Evolutionary conservation across 2,329 filamentous ascomycete species (phyloP).

Genomic region (Pyrenochaeta sp.): DNA sequence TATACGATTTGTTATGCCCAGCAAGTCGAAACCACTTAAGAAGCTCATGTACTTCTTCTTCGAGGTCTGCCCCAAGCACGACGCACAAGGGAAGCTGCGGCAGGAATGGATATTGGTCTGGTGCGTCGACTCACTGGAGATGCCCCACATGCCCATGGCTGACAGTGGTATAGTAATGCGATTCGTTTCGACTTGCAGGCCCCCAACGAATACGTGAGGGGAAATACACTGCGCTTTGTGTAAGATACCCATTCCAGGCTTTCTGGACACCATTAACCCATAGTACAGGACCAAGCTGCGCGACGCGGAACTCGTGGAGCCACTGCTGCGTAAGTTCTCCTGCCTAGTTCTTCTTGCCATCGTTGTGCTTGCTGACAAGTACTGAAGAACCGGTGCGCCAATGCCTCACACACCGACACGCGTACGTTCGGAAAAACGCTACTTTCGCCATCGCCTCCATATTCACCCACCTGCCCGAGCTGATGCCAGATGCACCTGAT

Average conservation of each 20-base stretch:
- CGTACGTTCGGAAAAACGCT: constrained; percentile 97
- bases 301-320: constrained; percentile 95
- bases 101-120: constrained; percentile 99
- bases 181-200: constrained; percentile 98
- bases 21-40: constrained; percentile 94
- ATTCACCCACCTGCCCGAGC: constrained; percentile 84
- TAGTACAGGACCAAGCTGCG: constrained; percentile 77
- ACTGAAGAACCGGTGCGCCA: constrained; percentile 75
- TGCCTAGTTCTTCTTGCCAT: not conserved
- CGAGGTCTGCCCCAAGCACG: constrained; percentile 96
- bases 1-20: constrained; percentile 99
- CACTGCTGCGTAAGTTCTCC: constrained; percentile 70
- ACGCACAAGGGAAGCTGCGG: constrained; percentile 91
- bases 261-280: constrained; percentile 21
- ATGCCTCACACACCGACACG: constrained; percentile 95
- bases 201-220: constrained; percentile 96
- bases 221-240: constrained; percentile 97
- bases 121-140: constrained; percentile 60
- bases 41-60: constrained; percentile 99
- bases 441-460: constrained; percentile 95
- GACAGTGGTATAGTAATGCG: constrained; percentile 74
- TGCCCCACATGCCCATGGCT: constrained; percentile 14
- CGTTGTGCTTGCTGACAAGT: constrained; percentile 16
- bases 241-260: constrained; percentile 18
- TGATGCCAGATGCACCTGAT: constrained; percentile 95